These are phyloP conservation scores for Tausonia pullulans DNA, from an alignment of 1,284 basidiomycete genomes.

Conservation along the genomic window DNA sequence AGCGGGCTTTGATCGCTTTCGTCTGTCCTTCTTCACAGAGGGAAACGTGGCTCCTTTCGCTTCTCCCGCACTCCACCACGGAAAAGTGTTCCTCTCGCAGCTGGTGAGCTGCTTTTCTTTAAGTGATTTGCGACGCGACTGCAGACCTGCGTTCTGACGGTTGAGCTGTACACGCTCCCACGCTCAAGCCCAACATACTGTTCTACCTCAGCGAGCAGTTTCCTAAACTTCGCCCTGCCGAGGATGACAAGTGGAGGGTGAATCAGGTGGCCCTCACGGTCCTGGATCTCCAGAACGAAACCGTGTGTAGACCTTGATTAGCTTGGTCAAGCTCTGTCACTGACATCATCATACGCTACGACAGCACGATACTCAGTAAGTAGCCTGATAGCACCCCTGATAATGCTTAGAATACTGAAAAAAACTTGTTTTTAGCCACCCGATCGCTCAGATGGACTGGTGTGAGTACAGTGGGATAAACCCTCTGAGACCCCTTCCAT, in stretches of 20 bases:
- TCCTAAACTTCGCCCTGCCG: too few species aligned
- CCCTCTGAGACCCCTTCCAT: too few species aligned
- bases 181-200: slow-evolving; percentile 22
- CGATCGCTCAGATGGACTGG: not conserved
- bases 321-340: not conserved
- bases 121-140: too few species aligned
- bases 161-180: too few species aligned
- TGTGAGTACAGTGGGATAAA: not conserved
- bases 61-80: slow-evolving; percentile 27
- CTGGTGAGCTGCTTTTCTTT: slow-evolving; percentile 1
- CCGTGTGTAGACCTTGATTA: not conserved
- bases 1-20: not conserved
- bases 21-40: not conserved
- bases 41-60: slow-evolving; percentile 28
- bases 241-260: slow-evolving; percentile 22
- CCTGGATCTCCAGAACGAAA: slow-evolving; percentile 39
- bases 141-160: too few species aligned
- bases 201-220: slow-evolving; percentile 19
- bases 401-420: too few species aligned
- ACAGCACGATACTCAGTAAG: slow-evolving; percentile 24
- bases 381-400: not conserved
- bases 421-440: not conserved
- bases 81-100: slow-evolving; percentile 21
- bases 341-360: too few species aligned
- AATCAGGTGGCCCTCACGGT: slow-evolving; percentile 40